Evolutionary conservation across 352 stramenopile species (phyloP).

Genomic region (Globisporangium nodosum): DNA sequence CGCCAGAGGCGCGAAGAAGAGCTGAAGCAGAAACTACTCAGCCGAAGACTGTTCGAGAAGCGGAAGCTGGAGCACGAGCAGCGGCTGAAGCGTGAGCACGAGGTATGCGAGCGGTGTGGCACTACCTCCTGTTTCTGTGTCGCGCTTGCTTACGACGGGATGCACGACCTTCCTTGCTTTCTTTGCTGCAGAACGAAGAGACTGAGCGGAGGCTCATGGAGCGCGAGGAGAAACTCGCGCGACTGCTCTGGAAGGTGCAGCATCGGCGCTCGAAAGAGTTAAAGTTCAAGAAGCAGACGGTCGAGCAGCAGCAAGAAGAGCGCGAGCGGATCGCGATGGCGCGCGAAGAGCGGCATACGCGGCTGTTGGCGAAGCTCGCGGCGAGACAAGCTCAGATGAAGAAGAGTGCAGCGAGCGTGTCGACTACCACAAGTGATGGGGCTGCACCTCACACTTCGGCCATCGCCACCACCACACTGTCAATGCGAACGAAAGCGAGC

Average conservation of each 20-base stretch:
- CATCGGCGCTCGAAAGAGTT: constrained; percentile 44
- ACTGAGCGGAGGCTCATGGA: constrained; percentile 62
- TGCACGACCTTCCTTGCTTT: background rate
- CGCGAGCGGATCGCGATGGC: constrained; percentile 58
- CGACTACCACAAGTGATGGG: background rate
- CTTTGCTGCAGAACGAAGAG: constrained; percentile 34
- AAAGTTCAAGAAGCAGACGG: constrained; percentile 32
- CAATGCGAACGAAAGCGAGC: constrained; percentile 2
- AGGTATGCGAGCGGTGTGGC: constrained; percentile 24
- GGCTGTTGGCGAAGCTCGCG: constrained; percentile 42
- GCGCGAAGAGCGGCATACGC: constrained; percentile 59
- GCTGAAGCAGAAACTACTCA: constrained; percentile 38
- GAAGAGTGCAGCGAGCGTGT: constrained; percentile 1
- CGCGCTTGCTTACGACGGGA: background rate
- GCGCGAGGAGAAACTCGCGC: constrained; percentile 56
- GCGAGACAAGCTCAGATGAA: constrained; percentile 9
- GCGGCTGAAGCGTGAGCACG: constrained; percentile 23
- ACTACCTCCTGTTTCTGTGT: constrained; percentile 6
- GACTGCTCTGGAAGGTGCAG: constrained; percentile 49
- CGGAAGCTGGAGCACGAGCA: constrained; percentile 30
- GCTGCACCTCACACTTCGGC: background rate
- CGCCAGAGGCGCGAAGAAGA: constrained; percentile 32
- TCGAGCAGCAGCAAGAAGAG: constrained; percentile 61
- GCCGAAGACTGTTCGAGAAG: constrained; percentile 29
- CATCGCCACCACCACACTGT: background rate